Conservation (phyloP, 257 asterid species). For the Petrea volubilis region DNA sequence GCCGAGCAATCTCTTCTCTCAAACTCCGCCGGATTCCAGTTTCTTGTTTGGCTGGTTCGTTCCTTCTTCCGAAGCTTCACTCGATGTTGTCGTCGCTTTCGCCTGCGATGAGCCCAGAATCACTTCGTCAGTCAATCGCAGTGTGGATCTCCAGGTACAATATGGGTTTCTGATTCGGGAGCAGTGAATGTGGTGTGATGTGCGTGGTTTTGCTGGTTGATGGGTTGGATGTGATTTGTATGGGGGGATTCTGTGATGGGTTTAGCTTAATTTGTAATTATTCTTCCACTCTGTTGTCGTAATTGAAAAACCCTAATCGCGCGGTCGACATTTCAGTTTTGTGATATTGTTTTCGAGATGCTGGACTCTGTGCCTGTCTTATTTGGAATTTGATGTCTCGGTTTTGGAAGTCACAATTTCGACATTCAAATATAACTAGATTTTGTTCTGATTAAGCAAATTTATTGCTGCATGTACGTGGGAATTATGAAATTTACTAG, state of each 20-base stretch:
- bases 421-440: background rate
- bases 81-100: slow-evolving; percentile 76
- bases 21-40: slow-evolving; percentile 37
- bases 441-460: background rate
- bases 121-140: slow-evolving; percentile 27
- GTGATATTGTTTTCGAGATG: background rate
- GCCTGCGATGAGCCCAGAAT: slow-evolving; percentile 43
- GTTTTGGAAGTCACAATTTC: background rate
- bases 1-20: slow-evolving; percentile 62
- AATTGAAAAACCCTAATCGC: slow-evolving; percentile 21
- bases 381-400: background rate
- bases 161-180: background rate
- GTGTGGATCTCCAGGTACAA: slow-evolving; percentile 55
- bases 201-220: slow-evolving; percentile 11
- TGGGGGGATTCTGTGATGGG: background rate
- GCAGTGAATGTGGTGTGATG: background rate
- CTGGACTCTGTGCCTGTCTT: background rate
- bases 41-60: slow-evolving; percentile 82
- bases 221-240: slow-evolving; percentile 1
- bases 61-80: slow-evolving; percentile 49
- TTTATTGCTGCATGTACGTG: background rate
- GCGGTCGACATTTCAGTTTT: background rate
- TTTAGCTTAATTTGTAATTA: slow-evolving; percentile 2
- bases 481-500: background rate
- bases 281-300: background rate